Base-by-base conservation (phyloP, 2,329 filamentous ascomycete genomes). In the Exophiala xenobiotica region DNA sequence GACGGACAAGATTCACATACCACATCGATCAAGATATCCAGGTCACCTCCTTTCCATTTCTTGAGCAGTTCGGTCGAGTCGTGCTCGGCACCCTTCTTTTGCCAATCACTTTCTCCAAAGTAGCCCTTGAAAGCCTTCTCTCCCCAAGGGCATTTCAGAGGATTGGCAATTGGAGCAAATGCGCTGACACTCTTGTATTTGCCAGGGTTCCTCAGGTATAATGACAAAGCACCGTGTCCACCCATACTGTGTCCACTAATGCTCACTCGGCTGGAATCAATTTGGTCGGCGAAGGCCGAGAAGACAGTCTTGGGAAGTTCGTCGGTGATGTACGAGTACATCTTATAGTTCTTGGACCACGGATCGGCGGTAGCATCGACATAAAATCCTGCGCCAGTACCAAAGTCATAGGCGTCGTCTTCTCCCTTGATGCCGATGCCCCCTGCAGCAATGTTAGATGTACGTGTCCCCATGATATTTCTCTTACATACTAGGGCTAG, bases 191-290 rank as follows among this genome's bases (percentile, higher is more conserved):
- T 89, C 75, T 86, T 87, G 78, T 95, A 99, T 75, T 81, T 83
- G 58, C 88, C 90, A 0, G 93, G 91, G 73, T 97, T 87, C 76
- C 89, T 92, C 46, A 99, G 79, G 76, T 88, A 97, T 63, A 97
- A 74, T 39, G 91, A 96, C 62, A 99, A 76, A 38, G 93, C 93
- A 57, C 93, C 93, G 71, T 99, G 93, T 0, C 93, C 93, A 61
- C 93, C 93, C 93, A 99, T 99, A 64, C 86, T 91, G 75, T 99
- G 93, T 4, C 93, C 93, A 33, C 88, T 89, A 64, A 99, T 93
- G 70, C 85, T 87, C 49, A 96, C 83, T 33, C 86, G 79, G 22
- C 65, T 71, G 0, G 70, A 65, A 69, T 97, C 92, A 23, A 99
- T 76, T 65, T 82, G 78, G 23, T 80, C 76, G 31, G 31, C 31